A percentile compares a stretch with the other conserved stretches of the same genome.
Evolutionary conservation across 1,139 yeast genomes (phyloP).

Genomic region (Nadsonia starkeyi-henricii): DNA sequence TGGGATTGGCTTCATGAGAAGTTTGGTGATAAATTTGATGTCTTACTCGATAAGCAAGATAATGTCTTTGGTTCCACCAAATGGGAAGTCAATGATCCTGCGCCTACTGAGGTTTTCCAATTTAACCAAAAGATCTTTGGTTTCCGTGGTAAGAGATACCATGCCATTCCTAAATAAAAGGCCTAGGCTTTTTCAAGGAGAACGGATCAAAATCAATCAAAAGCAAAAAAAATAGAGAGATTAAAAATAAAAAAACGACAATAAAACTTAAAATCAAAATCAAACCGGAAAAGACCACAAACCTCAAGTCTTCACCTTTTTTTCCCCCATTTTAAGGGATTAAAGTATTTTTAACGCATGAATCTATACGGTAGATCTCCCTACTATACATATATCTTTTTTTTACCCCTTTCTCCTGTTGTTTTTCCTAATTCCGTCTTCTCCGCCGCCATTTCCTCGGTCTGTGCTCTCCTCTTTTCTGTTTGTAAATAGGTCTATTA

Average conservation of each 20-base stretch:
- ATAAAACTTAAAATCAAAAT: neutral
- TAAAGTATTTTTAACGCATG: neutral
- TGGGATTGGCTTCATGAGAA: slow-evolving; percentile 52
- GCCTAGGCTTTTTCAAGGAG: slow-evolving; percentile 5
- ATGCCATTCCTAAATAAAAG: slow-evolving; percentile 39
- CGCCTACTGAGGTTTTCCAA: slow-evolving; percentile 88
- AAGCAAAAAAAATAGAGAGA: neutral
- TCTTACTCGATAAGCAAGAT: slow-evolving; percentile 57
- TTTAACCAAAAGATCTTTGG: slow-evolving; percentile 83
- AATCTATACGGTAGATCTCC: neutral
- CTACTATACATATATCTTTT: too few relatives aligned
- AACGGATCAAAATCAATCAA: neutral
- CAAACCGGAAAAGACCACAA: slow-evolving; percentile 1
- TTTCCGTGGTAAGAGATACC: slow-evolving; percentile 92
- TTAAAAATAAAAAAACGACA: neutral
- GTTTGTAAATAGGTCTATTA: neutral
- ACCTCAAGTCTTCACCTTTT: slow-evolving; percentile 3
- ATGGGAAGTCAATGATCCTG: slow-evolving; percentile 82
- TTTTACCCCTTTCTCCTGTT: neutral
- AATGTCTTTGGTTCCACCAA: slow-evolving; percentile 77
- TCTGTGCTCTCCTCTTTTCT: neutral
- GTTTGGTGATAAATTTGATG: slow-evolving; percentile 66
- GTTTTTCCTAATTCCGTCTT: neutral
- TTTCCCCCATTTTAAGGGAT: slow-evolving; percentile 3
- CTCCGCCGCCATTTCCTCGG: neutral